Base-by-base conservation (phyloP, 2,329 filamentous ascomycete species). In the Neonectria hederae region DNA sequence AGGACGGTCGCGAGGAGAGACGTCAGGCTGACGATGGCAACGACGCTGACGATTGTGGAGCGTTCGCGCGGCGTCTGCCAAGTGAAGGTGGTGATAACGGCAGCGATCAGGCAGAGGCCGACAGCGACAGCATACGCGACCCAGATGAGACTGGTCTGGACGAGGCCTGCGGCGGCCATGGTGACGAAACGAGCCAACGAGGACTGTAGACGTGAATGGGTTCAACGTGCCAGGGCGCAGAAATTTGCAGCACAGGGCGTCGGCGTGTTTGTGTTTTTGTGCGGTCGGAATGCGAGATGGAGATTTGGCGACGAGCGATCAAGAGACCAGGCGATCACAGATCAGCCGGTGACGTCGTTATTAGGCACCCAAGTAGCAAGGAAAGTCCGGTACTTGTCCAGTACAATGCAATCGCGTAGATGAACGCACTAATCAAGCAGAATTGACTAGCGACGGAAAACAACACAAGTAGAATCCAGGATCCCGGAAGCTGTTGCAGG, bases 101-200 rank as follows among this genome's bases (percentile, higher is more conserved):
- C 91, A 62, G 93, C 90, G 69, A 90, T 82, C 55, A 97, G 87
- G 66, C 95, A 88, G 59, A 97, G 82, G 65, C 79, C 90, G 54
- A 98, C 85, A 59, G 92, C 94, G 64, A 95, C 87, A 65, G 91
- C 93, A 79, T 98, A 99, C 58, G 94, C 89, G 66, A 96, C 90
- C 96, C 96, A 99, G 79, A 98, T 98, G 70, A 98, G 86, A 75
- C 92, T 93, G 59, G 91, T 92, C 78, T 97, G 94, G 67, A 97
- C 88, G 76, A 96, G 84, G 75, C 84, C 85, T 66, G 84, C 83
- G 74, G 78, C 73, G 68, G 80, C 80, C 79, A 81, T 81, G 65
- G 58, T 70, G 71, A 65, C 43, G 45, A 52, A 35, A 30, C n/a
- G 30, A 59, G 24, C 21, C 26, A 28, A 19, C n/a, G 35, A 2